Evolutionary conservation across 108 stramenopile genomes (phyloP), one percentile per base, ranked within the genome.

Genomic region (Chaetoceros muelleri): DNA sequence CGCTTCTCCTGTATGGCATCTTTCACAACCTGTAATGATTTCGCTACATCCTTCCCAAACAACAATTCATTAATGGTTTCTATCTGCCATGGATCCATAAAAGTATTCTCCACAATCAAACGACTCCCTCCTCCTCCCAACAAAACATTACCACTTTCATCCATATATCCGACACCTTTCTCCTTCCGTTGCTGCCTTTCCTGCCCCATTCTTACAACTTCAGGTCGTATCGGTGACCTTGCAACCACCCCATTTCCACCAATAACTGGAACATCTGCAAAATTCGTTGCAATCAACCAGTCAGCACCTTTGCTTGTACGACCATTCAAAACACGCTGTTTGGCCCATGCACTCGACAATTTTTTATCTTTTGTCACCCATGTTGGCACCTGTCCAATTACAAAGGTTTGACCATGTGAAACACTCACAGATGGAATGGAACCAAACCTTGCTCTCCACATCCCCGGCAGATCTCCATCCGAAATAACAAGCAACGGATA

Each of bases 321-420:
- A 24, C 25, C 30, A 26, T 68, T 68, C 3, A 62, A 28, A 28
- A 22, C 18, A 21, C 44, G 49, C 46, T 68, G 46, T 18, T 44
- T 55, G 31, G 55, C n/a, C 61, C 67, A 68, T 2, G 61, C 54
- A 19, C 24, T 18, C n/a, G 30, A 54, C 10, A 68, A 46, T 2
- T n/a, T 28, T 3, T 7, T 24, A 19, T 55, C 44, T 2, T 54
- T 44, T 50, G 20, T 57, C 21, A 64, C 28, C 57, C 56, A 70
- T n/a, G 30, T 2, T 1, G 69, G 69, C 26, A 58, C 57, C 30
- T 64, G 57, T 2, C 44, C 69, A 44, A 70, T 64, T 22, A 10
- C 18, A 44, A 70, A 70, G 16, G 54, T 57, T 51, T 70, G 62
- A 53, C 69, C 69, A 48, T 70, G 69, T n/a, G 69, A 54, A 26